Conservation (phyloP, 108 stramenopile species). For the Discostella pseudostelligera region DNA sequence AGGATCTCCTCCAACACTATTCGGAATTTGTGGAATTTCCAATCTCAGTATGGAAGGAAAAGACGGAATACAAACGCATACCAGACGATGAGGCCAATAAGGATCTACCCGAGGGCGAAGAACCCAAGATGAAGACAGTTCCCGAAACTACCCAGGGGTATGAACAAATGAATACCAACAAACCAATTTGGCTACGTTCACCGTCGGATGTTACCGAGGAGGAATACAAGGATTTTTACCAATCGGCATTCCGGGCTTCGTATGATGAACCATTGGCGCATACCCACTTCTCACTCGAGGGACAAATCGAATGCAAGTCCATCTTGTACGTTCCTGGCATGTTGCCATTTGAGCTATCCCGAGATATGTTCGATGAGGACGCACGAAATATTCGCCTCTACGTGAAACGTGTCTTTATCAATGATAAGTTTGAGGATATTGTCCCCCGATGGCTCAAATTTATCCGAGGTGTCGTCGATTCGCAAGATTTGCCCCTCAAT, state of each 20-base stretch:
- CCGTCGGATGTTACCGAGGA: conserved; percentile 87
- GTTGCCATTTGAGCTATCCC: conserved; percentile 92
- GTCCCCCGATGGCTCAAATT: conserved; percentile 98
- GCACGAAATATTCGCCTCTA: conserved; percentile 90
- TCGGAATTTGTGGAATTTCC: conserved; percentile 97
- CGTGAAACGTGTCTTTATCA: conserved; percentile 99
- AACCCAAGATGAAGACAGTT: conserved; percentile 95
- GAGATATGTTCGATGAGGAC: conserved; percentile 98
- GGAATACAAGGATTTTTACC: conserved; percentile 97
- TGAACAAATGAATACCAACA: conserved; percentile 92
- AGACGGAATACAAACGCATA: conserved; percentile 92
- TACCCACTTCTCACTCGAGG: conserved; percentile 95
- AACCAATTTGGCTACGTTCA: conserved; percentile 96
- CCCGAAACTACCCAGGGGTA: conserved; percentile 84
- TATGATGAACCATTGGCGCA: conserved; percentile 92
- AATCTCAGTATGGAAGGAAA: conserved; percentile 93
- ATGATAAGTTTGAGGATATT: conserved; percentile 97
- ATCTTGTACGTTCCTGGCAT: conserved; percentile 94
- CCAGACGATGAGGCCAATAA: conserved; percentile 95
- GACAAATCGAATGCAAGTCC: conserved; percentile 97
- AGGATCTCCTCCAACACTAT: conserved; percentile 83
- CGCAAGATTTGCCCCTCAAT: conserved; percentile 94
- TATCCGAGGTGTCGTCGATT: conserved; percentile 94
- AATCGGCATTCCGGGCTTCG: conserved; percentile 82
- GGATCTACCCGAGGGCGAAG: conserved; percentile 73